Conservation (phyloP, 352 stramenopile genomes). For the Phytophthora pini region DNA sequence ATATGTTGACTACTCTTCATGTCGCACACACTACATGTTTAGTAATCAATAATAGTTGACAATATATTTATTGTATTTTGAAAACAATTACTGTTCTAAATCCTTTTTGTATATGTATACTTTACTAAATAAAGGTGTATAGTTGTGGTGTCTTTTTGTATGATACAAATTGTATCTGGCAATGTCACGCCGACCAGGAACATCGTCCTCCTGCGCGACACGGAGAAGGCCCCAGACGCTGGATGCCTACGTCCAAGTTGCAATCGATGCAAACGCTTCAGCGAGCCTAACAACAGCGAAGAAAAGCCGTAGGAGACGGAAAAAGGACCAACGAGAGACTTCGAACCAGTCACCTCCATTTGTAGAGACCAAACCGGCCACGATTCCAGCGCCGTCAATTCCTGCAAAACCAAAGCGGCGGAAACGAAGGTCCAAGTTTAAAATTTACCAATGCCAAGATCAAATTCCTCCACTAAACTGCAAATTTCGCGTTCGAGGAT, state of each 20-base stretch:
- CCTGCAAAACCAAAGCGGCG: slow-evolving; percentile 13
- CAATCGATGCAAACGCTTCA: slow-evolving; percentile 12
- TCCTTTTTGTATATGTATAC: background rate
- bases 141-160: too few relatives aligned
- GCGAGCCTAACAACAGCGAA: background rate
- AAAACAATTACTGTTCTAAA: background rate
- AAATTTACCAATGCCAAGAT: slow-evolving; percentile 25
- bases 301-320: slow-evolving; percentile 20
- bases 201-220: background rate
- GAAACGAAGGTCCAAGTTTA: slow-evolving; percentile 48
- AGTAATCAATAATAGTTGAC: too few relatives aligned
- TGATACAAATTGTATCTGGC: background rate
- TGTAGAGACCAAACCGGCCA: background rate
- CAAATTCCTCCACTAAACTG: background rate
- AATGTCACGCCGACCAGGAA: slow-evolving; percentile 8
- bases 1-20: too few relatives aligned
- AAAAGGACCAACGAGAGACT: slow-evolving; percentile 9
- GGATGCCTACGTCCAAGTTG: slow-evolving; percentile 28
- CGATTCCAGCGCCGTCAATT: background rate
- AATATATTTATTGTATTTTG: too few relatives aligned
- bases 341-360: background rate
- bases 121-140: background rate
- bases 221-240: slow-evolving; percentile 13
- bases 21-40: too few relatives aligned
- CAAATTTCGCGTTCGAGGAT: slow-evolving; percentile 37